Evolutionary conservation across 495 filamentous ascomycete genomes (phyloP).

Genomic region (Penicillium robsamsonii): DNA sequence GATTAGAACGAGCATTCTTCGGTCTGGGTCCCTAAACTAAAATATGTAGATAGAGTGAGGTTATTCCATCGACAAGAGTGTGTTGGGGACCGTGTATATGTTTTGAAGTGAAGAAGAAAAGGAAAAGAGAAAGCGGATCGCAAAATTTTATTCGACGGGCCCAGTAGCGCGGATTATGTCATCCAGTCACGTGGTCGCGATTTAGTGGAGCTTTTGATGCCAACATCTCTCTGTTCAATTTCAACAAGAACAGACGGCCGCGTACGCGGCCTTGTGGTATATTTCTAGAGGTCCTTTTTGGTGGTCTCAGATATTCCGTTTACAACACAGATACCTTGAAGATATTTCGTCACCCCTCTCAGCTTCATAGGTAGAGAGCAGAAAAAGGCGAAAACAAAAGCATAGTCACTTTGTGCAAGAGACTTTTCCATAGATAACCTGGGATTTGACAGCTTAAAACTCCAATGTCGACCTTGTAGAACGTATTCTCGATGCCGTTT

Average conservation of each 20-base stretch:
- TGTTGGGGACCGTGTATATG: constrained; percentile 37
- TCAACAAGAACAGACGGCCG: background rate
- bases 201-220: background rate
- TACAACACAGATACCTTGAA: too few relatives aligned
- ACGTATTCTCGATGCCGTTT: too few relatives aligned
- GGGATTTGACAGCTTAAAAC: too few relatives aligned
- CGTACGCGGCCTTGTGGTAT: too few relatives aligned
- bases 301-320: too few relatives aligned
- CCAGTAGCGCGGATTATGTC: constrained; percentile 11
- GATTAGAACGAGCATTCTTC: constrained; percentile 51
- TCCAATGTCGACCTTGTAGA: too few relatives aligned
- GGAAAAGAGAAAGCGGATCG: constrained; percentile 16
- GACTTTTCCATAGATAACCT: too few relatives aligned
- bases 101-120: constrained; percentile 28
- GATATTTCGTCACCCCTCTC: too few relatives aligned
- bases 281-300: too few relatives aligned
- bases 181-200: background rate
- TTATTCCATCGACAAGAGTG: constrained; percentile 42
- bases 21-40: constrained; percentile 47
- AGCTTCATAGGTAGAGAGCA: too few relatives aligned
- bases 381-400: too few relatives aligned
- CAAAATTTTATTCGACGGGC: constrained; percentile 20
- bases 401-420: too few relatives aligned
- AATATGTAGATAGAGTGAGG: constrained; percentile 40
- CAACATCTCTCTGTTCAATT: background rate